Evolutionary conservation across 306 rosid genomes (phyloP), one percentile per base, ranked within the genome.

Genomic region (Psophocarpus tetragonolobus): DNA sequence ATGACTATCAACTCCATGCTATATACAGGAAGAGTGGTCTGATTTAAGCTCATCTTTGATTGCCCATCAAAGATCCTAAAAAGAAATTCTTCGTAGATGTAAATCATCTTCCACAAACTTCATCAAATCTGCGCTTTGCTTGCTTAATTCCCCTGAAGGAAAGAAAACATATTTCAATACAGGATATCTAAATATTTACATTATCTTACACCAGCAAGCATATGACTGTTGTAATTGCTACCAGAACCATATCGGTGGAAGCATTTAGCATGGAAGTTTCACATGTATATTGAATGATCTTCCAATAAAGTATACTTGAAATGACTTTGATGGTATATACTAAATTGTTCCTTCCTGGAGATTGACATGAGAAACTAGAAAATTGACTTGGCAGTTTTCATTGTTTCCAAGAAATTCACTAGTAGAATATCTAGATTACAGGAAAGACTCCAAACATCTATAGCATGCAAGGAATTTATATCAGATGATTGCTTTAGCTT

Each of bases 91-190:
- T 39, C 26, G 53, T 33, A 68, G 71, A 68, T 74, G 71, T 41
- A 81, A 44, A 76, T 68, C 65, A 70, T 81, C 81, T 62, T 84
- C 78, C 20, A 63, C 64, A 35, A 78, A 53, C 78, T 77, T 77
- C 33, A 13, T 86, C 36, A 41, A 81, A 62, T n/a, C n/a, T n/a
- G n/a, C n/a, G n/a, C 82, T 42, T 74, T 75, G 87, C 78, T 79
- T 75, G 81, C 53, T 85, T 76, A 85, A 75, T 78, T 79, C 53
- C 90, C 96, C 97, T 90, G 84, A 80, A 77, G 56, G 33, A 41
- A 76, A 51, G 82, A n/a, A 39, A 84, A 48, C 36, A 68, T 17
- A 39, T 38, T 71, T 83, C 72, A 70, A 24, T 58, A 57, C 24
- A 76, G 60, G 62, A 78, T 60, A 51, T 44, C 69, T 58, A 65